Percentiles rank a stretch among this genome's conserved stretches.
Conservation (phyloP, 1,284 basidiomycete species). For the Tilletia indica region DNA sequence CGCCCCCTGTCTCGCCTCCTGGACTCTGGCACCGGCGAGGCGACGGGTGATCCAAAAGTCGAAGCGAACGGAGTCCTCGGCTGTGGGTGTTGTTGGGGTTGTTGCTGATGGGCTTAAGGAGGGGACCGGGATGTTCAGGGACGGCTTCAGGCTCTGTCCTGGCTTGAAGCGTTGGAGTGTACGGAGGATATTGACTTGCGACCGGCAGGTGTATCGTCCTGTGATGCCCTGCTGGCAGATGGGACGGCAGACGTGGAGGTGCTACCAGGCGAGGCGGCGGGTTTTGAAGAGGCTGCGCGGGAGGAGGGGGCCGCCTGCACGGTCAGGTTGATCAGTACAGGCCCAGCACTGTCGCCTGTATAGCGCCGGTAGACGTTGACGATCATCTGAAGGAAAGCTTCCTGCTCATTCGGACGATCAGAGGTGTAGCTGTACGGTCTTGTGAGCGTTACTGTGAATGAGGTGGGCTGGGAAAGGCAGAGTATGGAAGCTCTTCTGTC, state of each 20-base stretch:
- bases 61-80: not conserved
- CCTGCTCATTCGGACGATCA: conserved; percentile 44
- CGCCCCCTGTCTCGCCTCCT: not conserved
- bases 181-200: not conserved
- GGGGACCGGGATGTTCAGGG: conserved; percentile 16
- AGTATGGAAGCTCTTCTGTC: not conserved
- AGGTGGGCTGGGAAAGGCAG: conserved; percentile 29
- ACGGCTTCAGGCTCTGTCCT: not conserved
- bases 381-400: conserved; percentile 41
- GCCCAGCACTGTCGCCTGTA: conserved; percentile 36
- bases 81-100: conserved; percentile 4
- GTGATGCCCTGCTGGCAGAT: not conserved
- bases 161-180: not conserved
- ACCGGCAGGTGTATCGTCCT: not conserved
- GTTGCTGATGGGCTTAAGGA: conserved; percentile 3
- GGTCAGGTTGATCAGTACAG: not conserved
- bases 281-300: not conserved
- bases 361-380: conserved; percentile 48
- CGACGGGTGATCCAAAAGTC: not conserved
- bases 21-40: not conserved
- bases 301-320: not conserved
- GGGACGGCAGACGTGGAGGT: not conserved
- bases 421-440: conserved; percentile 50
- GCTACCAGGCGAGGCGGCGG: not conserved
- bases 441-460: conserved; percentile 46